These are phyloP conservation scores for Aurinia saxatilis DNA, from an alignment of 345 rosid genomes.

Conservation along the genomic window DNA sequence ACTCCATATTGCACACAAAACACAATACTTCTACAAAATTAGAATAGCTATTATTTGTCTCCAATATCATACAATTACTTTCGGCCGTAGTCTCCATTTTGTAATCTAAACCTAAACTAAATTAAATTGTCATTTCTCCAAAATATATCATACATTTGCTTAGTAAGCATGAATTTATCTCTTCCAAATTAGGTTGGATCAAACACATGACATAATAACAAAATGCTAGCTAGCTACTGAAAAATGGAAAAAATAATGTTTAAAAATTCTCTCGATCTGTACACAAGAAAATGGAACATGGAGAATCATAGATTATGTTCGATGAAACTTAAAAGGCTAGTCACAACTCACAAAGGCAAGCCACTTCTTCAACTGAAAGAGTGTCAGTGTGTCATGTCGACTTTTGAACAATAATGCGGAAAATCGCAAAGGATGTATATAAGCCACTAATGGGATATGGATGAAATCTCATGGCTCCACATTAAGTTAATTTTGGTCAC, in stretches of 20 bases:
- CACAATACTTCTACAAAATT: too few species aligned
- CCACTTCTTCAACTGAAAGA: conserved; percentile 3
- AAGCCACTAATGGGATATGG: conserved; percentile 1
- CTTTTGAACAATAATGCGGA: neutral
- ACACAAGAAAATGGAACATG: neutral
- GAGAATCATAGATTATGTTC: neutral
- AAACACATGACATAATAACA: neutral
- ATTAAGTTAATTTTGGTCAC: conserved; percentile 5
- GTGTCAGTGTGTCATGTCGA: neutral
- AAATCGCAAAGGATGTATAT: neutral
- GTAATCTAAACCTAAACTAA: too few species aligned
- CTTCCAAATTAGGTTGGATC: neutral
- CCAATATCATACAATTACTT: too few species aligned
- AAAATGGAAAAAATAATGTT: neutral
- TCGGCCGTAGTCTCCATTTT: too few species aligned
- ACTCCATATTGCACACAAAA: too few species aligned
- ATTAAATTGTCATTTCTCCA: too few species aligned
- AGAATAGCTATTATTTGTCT: too few species aligned
- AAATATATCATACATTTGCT: too few species aligned
- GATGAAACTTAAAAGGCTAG: neutral
- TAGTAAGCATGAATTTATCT: neutral
- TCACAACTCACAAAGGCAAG: neutral
- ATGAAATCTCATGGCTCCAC: neutral
- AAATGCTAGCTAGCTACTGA: neutral
- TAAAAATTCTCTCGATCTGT: neutral